Evolutionary conservation across 345 rosid genomes (phyloP).

Genomic region (Salix brachista): DNA sequence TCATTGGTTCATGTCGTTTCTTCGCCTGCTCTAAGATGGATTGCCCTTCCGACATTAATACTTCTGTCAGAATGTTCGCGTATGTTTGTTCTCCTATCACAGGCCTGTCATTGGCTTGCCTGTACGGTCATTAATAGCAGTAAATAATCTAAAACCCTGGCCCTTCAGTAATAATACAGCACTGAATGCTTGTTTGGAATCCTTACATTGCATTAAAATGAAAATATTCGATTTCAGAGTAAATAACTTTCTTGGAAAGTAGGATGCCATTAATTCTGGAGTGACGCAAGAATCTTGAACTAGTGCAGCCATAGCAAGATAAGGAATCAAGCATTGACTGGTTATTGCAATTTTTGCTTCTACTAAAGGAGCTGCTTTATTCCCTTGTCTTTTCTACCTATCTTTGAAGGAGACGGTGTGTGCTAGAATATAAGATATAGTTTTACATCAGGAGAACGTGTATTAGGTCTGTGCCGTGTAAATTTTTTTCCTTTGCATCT

Average conservation of each 20-base stretch:
- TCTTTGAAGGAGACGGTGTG: too few relatives aligned
- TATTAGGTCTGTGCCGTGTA: too few relatives aligned
- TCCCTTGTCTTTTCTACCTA: background rate
- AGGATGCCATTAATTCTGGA: background rate
- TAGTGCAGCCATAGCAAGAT: background rate
- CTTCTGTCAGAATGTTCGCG: background rate
- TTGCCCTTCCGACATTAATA: too few relatives aligned
- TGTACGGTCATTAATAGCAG: background rate
- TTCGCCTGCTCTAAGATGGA: too few relatives aligned
- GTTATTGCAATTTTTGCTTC: background rate
- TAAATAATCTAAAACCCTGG: background rate
- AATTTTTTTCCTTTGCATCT: too few relatives aligned
- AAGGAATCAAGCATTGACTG: background rate
- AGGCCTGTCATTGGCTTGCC: background rate
- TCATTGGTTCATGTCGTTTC: background rate
- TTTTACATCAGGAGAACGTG: too few relatives aligned
- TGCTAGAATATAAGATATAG: too few relatives aligned
- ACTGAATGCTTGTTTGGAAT: background rate
- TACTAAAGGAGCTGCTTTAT: background rate
- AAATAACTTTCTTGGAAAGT: background rate
- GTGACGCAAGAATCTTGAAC: background rate
- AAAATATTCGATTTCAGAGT: background rate
- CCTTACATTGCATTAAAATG: background rate
- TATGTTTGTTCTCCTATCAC: background rate
- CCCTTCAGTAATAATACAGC: background rate